Evolutionary conservation across 169 alveolate genomes (phyloP).

Genomic region (Cystoisospora suis): DNA sequence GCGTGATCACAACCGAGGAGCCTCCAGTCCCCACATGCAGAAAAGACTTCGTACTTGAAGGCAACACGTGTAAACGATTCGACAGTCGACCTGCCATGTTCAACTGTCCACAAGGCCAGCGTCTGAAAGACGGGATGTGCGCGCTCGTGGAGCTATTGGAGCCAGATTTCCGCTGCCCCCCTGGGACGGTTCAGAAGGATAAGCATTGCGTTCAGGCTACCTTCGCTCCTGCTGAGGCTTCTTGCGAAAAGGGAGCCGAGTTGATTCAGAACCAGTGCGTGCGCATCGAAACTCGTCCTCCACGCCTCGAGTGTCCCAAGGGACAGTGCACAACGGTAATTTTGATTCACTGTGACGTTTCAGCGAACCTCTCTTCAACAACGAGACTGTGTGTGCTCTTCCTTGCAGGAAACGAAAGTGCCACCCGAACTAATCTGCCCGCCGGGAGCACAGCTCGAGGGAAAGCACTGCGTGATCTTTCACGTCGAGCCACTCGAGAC

Average conservation of each 20-base stretch:
- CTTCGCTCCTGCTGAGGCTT: slow-evolving; percentile 15
- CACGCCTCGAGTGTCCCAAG: neutral
- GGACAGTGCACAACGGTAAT: slow-evolving; percentile 20
- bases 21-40: slow-evolving; percentile 8
- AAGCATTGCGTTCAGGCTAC: slow-evolving; percentile 17
- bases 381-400: neutral
- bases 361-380: neutral
- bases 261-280: slow-evolving; percentile 10
- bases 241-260: slow-evolving; percentile 35
- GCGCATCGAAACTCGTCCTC: neutral
- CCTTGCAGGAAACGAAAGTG: neutral
- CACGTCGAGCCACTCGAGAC: neutral
- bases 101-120: neutral
- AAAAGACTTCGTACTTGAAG: slow-evolving; percentile 5
- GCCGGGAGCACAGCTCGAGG: slow-evolving; percentile 21
- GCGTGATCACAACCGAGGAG: neutral
- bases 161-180: neutral
- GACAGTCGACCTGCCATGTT: neutral
- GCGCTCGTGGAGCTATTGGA: slow-evolving; percentile 3
- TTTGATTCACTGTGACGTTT: neutral
- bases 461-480: neutral
- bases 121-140: slow-evolving; percentile 16
- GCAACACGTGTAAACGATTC: neutral
- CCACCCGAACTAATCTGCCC: neutral
- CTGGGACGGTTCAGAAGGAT: slow-evolving; percentile 6